These are phyloP conservation scores for Forsythia viridissima DNA, from an alignment of 257 asterid genomes.

Conservation along the genomic window DNA sequence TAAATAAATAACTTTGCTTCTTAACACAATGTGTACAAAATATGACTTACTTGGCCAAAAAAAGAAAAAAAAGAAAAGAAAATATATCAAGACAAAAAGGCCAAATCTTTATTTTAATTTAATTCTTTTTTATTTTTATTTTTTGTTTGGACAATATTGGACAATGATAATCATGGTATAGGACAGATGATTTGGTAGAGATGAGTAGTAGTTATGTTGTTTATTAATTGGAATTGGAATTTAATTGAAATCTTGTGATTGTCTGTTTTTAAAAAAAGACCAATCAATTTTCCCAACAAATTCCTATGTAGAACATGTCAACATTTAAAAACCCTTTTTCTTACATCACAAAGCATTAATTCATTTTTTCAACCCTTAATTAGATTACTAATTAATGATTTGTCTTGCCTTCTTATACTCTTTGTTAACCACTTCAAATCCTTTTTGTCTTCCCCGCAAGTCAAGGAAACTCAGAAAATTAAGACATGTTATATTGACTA, in stretches of 20 bases:
- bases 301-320: constrained; percentile 28
- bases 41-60: not conserved
- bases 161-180: not conserved
- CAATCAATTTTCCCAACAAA: constrained; percentile 16
- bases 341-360: constrained; percentile 39
- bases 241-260: constrained; percentile 17
- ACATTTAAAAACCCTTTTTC: not conserved
- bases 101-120: not conserved
- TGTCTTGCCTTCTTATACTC: constrained; percentile 24
- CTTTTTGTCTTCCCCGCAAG: constrained; percentile 28
- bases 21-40: no score
- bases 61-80: not conserved
- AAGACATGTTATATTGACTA: not conserved
- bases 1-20: no score
- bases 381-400: constrained; percentile 17
- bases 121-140: not conserved
- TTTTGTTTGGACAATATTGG: not conserved
- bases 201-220: constrained; percentile 12
- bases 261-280: constrained; percentile 23
- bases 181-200: constrained; percentile 27
- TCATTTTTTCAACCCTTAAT: constrained; percentile 18
- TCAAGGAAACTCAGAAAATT: constrained; percentile 7
- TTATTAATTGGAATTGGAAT: constrained; percentile 10
- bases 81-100: not conserved
- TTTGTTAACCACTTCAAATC: constrained; percentile 30